Evolutionary conservation across 139 green algal species (phyloP), one percentile per base, ranked within the genome.

Genomic region (Astrephomene gubernaculifera): DNA sequence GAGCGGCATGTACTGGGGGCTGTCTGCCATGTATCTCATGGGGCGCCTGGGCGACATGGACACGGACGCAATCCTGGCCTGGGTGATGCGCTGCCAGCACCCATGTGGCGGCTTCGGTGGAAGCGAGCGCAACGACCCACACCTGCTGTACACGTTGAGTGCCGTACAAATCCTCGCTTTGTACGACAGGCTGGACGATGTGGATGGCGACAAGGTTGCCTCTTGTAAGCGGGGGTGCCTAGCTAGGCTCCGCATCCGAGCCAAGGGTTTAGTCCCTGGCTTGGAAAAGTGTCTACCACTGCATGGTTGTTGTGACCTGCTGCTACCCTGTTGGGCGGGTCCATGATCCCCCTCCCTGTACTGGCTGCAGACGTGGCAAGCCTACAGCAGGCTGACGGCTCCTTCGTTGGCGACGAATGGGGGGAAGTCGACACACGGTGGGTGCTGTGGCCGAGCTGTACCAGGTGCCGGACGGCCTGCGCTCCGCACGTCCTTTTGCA

Each of bases 1-100:
- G 93, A 97, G 93, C 73, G 97, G 97, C 53, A 94, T 98, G 65
- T 99, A 99, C 88, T 99, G 97, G 97, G 97, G 97, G n/a, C 81
- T 99, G 10, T 95, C 95, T 12, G 95, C 96, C 9, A 91, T 99
- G 91, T 76, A 91, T 36, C 86, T 98, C 27, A 61, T 99, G 64
- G 93, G 90, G 8, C 53, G 85, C 0, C 80, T 96, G 21, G 74
- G 95, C 5, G 83, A 93, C 4, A 92, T 99, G 89, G 93, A 98
- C 71, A 43, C 83, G 39, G 54, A 85, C 12, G 86, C 88, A 5
- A 85, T 91, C 35, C 10, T 89, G 14, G 41, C 53, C 7, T 98
- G 94, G 92, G 90, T 99, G 79, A 71, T 94, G 53, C 79, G 70
- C 70, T 98, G 94, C 83, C 90, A 95, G 64, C 83, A 93, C 24